A percentile compares a stretch with the other conserved stretches of the same genome.
Evolutionary conservation across 2,329 filamentous ascomycete species (phyloP).

Genomic region (Trichoderma breve): DNA sequence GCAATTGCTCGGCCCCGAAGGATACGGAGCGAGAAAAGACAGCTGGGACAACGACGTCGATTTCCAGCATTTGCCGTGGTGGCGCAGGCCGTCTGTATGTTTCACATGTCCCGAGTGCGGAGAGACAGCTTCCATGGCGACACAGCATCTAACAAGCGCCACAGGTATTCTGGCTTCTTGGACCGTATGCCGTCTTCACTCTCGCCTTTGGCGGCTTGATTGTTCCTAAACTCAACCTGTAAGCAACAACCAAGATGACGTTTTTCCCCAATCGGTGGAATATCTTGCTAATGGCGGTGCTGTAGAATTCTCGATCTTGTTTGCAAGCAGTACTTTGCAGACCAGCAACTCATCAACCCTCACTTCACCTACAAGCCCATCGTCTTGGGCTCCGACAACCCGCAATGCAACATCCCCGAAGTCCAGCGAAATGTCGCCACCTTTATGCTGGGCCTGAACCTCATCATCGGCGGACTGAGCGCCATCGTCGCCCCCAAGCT

Average conservation of each 20-base stretch:
- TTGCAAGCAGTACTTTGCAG: conserved; percentile 77
- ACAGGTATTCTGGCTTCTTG: conserved; percentile 79
- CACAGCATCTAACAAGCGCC: conserved; percentile 25
- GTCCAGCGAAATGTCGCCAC: conserved; percentile 74
- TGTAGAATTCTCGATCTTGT: conserved; percentile 71
- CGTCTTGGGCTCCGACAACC: conserved; percentile 66
- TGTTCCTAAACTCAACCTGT: conserved; percentile 83
- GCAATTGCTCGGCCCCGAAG: conserved; percentile 38
- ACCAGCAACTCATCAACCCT: conserved; percentile 59
- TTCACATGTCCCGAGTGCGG: not conserved
- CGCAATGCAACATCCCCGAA: conserved; percentile 75
- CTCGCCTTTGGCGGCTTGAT: conserved; percentile 82
- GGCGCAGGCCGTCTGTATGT: conserved; percentile 60
- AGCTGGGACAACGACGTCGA: conserved; percentile 41
- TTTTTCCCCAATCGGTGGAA: not conserved
- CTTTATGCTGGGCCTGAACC: conserved; percentile 73
- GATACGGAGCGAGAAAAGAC: conserved; percentile 2
- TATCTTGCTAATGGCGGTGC: not conserved
- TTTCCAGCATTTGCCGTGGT: conserved; percentile 61
- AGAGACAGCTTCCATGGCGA: not conserved
- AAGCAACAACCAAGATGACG: conserved; percentile 28
- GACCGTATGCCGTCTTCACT: conserved; percentile 76
- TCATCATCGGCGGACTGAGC: conserved; percentile 73
- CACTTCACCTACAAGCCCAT: conserved; percentile 61
- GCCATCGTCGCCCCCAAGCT: conserved; percentile 80